A percentile compares a stretch with the other conserved stretches of the same genome.
Evolutionary conservation across 345 rosid genomes (phyloP).

Genomic region (Boechera retrofracta): DNA sequence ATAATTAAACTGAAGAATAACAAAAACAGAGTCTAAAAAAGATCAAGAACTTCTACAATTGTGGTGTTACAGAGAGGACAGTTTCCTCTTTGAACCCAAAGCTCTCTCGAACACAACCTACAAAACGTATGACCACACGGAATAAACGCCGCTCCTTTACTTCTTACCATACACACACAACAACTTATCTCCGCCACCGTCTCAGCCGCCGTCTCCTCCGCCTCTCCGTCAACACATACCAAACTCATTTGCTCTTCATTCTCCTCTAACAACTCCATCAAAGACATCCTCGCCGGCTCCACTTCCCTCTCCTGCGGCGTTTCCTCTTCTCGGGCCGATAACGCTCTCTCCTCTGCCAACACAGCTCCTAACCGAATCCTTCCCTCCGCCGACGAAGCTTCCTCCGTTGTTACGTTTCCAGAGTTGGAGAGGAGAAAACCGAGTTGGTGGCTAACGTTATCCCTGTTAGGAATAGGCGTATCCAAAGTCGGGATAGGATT

Average conservation of each 20-base stretch:
- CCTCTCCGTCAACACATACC: slow-evolving; percentile 9
- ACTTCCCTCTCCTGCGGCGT: slow-evolving; percentile 10
- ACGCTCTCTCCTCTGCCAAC: slow-evolving; percentile 66
- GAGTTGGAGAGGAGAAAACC: slow-evolving; percentile 52
- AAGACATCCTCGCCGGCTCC: slow-evolving; percentile 74
- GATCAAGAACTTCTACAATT: slow-evolving; percentile 70
- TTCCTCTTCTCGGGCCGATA: slow-evolving; percentile 65
- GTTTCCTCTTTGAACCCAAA: slow-evolving; percentile 69
- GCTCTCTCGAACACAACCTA: slow-evolving; percentile 82
- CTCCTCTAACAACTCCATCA: slow-evolving; percentile 91
- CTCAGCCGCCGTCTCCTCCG: slow-evolving; percentile 40
- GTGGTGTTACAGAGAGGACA: slow-evolving; percentile 81
- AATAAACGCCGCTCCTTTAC: slow-evolving; percentile 93
- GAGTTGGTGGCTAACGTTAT: slow-evolving; percentile 31
- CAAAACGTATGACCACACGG: slow-evolving; percentile 98
- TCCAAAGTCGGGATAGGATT: slow-evolving; percentile 55
- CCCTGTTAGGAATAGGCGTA: slow-evolving; percentile 36
- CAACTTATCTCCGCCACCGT: slow-evolving; percentile 60
- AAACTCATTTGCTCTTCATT: slow-evolving; percentile 62
- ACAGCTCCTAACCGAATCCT: slow-evolving; percentile 47
- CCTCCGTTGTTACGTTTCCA: slow-evolving; percentile 17
- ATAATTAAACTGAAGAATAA: neutral
- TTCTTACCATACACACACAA: slow-evolving; percentile 98
- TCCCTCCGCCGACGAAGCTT: slow-evolving; percentile 35
- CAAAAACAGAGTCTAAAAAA: slow-evolving; percentile 38